These are phyloP conservation scores for Protomyces lactucae-debilis DNA, from an alignment of 1,139 yeast species.

Conservation along the genomic window DNA sequence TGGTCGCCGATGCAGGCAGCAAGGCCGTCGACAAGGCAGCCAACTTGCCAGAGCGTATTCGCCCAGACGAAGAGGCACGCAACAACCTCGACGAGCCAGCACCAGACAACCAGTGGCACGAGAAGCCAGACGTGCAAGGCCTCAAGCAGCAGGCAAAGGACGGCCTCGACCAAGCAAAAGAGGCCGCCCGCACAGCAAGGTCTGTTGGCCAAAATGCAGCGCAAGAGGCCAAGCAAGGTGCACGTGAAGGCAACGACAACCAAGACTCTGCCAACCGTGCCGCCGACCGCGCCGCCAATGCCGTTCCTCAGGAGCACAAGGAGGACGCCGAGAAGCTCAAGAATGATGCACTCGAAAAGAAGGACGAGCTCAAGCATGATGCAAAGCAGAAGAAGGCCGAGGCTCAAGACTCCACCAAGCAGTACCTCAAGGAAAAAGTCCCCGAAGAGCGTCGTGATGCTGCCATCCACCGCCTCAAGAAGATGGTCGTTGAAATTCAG, in stretches of 20 bases:
- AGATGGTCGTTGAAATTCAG: slow-evolving; percentile 33
- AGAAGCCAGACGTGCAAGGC: slow-evolving; percentile 28
- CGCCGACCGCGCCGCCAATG: slow-evolving; percentile 20
- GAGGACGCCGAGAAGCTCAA: background rate
- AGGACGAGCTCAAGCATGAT: slow-evolving; percentile 13
- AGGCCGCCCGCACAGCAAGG: slow-evolving; percentile 14
- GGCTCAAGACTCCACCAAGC: slow-evolving; percentile 16
- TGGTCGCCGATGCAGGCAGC: slow-evolving; percentile 31
- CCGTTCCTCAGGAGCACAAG: slow-evolving; percentile 2
- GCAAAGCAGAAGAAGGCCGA: slow-evolving; percentile 24
- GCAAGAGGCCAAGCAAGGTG: slow-evolving; percentile 15
- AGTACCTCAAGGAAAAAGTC: slow-evolving; percentile 30
- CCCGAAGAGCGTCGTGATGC: slow-evolving; percentile 33
- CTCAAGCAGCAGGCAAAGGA: slow-evolving; percentile 26
- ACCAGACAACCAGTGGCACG: slow-evolving; percentile 30
- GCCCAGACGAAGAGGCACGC: slow-evolving; percentile 30
- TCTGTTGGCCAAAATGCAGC: slow-evolving; percentile 5
- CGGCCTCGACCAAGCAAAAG: slow-evolving; percentile 12
- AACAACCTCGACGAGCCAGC: slow-evolving; percentile 31
- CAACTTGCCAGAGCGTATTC: slow-evolving; percentile 22
- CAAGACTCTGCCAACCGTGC: slow-evolving; percentile 13
- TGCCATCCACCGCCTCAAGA: slow-evolving; percentile 30
- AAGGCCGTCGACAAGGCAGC: slow-evolving; percentile 23
- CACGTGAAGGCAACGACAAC: slow-evolving; percentile 6
- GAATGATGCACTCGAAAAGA: slow-evolving; percentile 11